Evolutionary conservation across 75 land plant species (phyloP), one percentile per base, ranked within the genome.

Genomic region (Cupressus sempervirens): DNA sequence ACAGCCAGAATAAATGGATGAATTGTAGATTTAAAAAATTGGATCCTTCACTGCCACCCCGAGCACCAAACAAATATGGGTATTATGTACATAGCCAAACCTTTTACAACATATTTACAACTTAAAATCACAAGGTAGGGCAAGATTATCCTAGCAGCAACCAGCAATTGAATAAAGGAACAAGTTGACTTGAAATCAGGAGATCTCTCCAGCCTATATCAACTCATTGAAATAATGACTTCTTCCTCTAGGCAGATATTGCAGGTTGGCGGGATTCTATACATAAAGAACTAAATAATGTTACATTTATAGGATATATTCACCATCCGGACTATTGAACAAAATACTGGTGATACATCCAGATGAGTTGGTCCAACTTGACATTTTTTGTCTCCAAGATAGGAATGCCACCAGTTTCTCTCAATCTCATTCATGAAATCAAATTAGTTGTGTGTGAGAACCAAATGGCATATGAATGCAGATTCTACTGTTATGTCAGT

Each of bases 221-320:
- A 72, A 72, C 74, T 32, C 74, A 72, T 72, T 72, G 13, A 32
- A 72, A 13, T 34, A 72, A 32, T 32, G 32, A 29, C 11, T 13
- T 35, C 6, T 68, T 72, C 74, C 74, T 72, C 12, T 32, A 72
- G 32, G 74, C 12, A 72, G 36, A 72, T 32, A 72, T 30, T 72
- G 36, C 36, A 72, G 74, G 74, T 23, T 72, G 74, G 74, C 30
- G 32, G 74, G 35, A 72, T 30, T 32, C 35, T 72, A 72, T 72
- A 29, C 74, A 72, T 29, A 72, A 72, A 62, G 67, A 72, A 72
- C 74, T 30, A 72, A 72, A 32, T 32, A 72, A 72, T 72, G 74
- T 72, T 72, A 72, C 74, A 30, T 72, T 20, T 23, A 72, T 32
- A 13, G 30, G 3, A 72, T 35, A 72, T 72, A 30, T 34, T 72